A percentile compares a stretch with the other conserved stretches of the same genome.
Conservation (phyloP, 2,329 filamentous ascomycete genomes). For the Gaeumannomyces tritici region DNA sequence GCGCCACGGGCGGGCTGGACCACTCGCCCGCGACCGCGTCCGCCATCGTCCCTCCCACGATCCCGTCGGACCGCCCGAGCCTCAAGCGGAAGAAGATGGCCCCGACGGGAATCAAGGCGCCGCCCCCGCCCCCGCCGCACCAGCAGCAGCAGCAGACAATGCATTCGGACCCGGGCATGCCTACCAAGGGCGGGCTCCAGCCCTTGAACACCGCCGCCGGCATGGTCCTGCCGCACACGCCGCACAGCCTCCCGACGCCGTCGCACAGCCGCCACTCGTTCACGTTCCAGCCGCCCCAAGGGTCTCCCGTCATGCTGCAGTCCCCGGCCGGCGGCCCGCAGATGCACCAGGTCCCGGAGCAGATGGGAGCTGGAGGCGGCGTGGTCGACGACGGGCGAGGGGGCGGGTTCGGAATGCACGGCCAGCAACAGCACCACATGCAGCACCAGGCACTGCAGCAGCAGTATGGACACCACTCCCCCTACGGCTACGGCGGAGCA, state of each 20-base stretch:
- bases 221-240: slow-evolving; percentile 12
- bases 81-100: slow-evolving; percentile 41
- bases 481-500: no score
- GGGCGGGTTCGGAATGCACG: not conserved
- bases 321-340: slow-evolving; percentile 17
- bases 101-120: slow-evolving; percentile 26
- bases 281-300: slow-evolving; percentile 23
- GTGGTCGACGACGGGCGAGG: not conserved
- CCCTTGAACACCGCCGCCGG: slow-evolving; percentile 22
- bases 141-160: not conserved
- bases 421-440: slow-evolving; percentile 20
- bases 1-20: not conserved
- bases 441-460: slow-evolving; percentile 20
- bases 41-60: no score
- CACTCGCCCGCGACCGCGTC: no score
- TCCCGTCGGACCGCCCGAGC: slow-evolving; percentile 21
- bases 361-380: not conserved
- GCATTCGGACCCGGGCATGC: slow-evolving; percentile 13
- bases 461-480: no score
- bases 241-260: slow-evolving; percentile 16
- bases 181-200: slow-evolving; percentile 7
- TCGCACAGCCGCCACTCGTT: slow-evolving; percentile 27
- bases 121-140: slow-evolving; percentile 18
- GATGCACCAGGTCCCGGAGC: not conserved
- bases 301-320: slow-evolving; percentile 27